phyloP scores from a whole-genome alignment of 2,329 filamentous ascomycete species.

The Teratosphaeria viscida region DNA sequence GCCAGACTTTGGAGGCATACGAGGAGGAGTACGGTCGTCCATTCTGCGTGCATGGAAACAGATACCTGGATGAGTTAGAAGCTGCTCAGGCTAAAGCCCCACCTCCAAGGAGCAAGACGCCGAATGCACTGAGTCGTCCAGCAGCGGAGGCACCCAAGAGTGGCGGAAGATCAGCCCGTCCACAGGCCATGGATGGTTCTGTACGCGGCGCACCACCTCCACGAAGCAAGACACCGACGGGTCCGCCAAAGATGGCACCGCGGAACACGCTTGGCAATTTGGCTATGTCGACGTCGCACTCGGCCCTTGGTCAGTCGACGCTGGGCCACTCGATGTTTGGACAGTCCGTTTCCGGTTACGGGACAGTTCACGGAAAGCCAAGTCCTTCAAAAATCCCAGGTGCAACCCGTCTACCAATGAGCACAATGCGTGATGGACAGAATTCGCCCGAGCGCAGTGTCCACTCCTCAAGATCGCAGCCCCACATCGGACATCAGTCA shows the following conservation, averaged over 20 bases:
- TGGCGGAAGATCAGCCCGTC: conserved; percentile 12
- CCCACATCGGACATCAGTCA: conserved; percentile 20
- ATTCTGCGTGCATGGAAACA: conserved; percentile 84
- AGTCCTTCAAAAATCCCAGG: conserved; percentile 59
- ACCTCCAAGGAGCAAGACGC: conserved; percentile 55
- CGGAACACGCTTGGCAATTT: conserved; percentile 18
- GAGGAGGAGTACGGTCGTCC: conserved; percentile 90
- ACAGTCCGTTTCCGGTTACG: conserved; percentile 24
- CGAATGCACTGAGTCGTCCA: conserved; percentile 28
- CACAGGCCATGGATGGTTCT: conserved; percentile 28
- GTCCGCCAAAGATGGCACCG: conserved; percentile 13
- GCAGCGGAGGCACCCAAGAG: conserved; percentile 21
- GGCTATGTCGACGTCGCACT: conserved; percentile 7
- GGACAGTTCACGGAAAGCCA: conserved; percentile 9
- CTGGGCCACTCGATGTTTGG: conserved; percentile 21
- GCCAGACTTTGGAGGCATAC: conserved; percentile 71
- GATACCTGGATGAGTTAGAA: conserved; percentile 80
- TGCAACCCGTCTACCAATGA: conserved; percentile 53
- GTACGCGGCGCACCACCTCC: conserved; percentile 32
- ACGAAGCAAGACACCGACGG: conserved; percentile 35
- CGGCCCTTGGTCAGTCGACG: conserved; percentile 9
- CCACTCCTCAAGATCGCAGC: conserved; percentile 21
- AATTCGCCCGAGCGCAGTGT: conserved; percentile 71
- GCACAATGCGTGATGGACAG: conserved; percentile 56
- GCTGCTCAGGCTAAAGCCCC: conserved; percentile 48